Conservation (phyloP, 2,329 filamentous ascomycete species). For the Microsporum audouinii region DNA sequence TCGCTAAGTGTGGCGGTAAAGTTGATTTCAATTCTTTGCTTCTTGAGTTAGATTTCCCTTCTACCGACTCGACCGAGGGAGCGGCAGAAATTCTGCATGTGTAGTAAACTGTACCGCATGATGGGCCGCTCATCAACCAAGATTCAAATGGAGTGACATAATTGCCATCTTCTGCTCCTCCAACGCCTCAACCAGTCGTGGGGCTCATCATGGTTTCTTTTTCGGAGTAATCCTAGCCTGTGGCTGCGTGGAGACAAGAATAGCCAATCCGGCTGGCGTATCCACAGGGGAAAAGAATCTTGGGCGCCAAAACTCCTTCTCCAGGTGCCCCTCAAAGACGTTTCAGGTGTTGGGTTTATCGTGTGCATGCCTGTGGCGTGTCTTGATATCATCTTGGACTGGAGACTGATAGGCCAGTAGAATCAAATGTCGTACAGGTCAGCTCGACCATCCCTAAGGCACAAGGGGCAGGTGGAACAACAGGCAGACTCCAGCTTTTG, state of each 20-base stretch:
- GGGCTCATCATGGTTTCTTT: slow-evolving; percentile 1
- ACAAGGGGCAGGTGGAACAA: neutral
- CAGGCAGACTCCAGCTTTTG: neutral
- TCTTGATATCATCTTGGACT: neutral
- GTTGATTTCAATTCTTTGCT: neutral
- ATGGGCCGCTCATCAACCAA: neutral
- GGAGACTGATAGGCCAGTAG: neutral
- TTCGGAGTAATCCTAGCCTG: slow-evolving; percentile 1
- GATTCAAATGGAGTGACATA: neutral
- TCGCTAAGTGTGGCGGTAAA: neutral
- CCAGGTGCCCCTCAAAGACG: neutral
- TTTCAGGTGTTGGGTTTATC: neutral
- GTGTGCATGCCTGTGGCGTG: neutral
- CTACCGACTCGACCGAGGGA: neutral
- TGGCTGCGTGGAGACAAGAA: neutral
- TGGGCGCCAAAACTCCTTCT: slow-evolving; percentile 2
- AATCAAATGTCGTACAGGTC: neutral
- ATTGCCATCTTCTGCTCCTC: neutral
- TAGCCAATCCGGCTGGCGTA: neutral
- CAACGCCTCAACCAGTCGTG: neutral
- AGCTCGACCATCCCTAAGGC: neutral
- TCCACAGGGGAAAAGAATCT: neutral
- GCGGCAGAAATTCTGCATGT: neutral
- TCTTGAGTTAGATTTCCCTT: neutral
- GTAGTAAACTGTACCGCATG: neutral